A percentile compares a stretch with the other conserved stretches of the same genome.
Evolutionary conservation across 176 grass and related monocot species (phyloP).

Genomic region (Aegilops sharonensis): DNA sequence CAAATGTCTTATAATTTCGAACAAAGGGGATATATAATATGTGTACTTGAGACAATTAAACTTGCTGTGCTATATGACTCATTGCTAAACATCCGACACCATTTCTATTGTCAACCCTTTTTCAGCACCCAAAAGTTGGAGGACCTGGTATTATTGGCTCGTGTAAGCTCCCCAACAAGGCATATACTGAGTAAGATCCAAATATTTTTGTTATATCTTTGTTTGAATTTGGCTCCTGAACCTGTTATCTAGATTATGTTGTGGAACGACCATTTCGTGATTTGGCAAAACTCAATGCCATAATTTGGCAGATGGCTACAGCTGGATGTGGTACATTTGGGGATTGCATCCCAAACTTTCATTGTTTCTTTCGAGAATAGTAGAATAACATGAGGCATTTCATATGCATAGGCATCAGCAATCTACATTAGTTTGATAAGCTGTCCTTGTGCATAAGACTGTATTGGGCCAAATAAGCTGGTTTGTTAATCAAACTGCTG

Average conservation of each 20-base stretch:
- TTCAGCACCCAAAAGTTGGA: conserved; percentile 83
- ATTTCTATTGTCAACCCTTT: conserved; percentile 13
- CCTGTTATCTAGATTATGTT: conserved; percentile 3
- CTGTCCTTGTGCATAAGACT: background rate
- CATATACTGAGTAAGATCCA: conserved; percentile 78
- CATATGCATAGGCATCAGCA: background rate
- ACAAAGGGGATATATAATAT: too few relatives aligned
- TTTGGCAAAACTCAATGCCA: background rate
- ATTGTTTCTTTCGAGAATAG: background rate
- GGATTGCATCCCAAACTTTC: background rate
- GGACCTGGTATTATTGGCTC: conserved; percentile 81
- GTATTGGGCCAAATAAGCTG: background rate
- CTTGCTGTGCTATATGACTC: background rate
- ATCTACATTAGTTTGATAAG: background rate
- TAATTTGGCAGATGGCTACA: conserved; percentile 1
- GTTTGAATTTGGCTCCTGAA: conserved; percentile 16
- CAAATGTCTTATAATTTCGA: too few relatives aligned
- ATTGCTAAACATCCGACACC: background rate
- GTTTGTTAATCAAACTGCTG: background rate
- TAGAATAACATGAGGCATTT: background rate
- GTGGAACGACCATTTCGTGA: background rate
- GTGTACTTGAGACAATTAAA: background rate
- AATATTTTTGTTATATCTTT: conserved; percentile 21
- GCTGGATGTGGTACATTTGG: background rate
- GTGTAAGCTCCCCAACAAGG: conserved; percentile 37